Evolutionary conservation across 2,329 filamentous ascomycete genomes (phyloP).

Genomic region (Fusarium floridanum): DNA sequence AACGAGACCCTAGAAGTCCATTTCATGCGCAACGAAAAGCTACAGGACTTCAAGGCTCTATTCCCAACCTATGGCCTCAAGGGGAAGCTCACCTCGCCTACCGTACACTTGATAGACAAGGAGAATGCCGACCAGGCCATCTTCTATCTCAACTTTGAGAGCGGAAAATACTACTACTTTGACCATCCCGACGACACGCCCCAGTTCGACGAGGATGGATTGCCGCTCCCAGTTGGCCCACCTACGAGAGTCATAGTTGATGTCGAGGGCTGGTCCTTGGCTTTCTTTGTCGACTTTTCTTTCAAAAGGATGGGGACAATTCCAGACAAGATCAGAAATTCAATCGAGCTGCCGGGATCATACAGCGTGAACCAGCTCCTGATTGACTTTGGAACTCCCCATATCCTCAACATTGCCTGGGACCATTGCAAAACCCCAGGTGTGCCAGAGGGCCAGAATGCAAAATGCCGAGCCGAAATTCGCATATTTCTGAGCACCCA

Average conservation of each 20-base stretch:
- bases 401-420: background rate
- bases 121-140: background rate
- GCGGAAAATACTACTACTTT: too few species aligned
- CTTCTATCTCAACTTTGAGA: too few species aligned
- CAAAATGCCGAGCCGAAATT: background rate
- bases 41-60: background rate
- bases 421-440: background rate
- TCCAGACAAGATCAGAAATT: background rate
- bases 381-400: background rate
- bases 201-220: background rate
- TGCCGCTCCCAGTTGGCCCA: background rate
- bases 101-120: background rate
- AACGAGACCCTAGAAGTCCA: background rate
- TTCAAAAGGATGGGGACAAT: background rate
- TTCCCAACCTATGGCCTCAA: background rate
- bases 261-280: background rate
- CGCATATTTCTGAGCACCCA: background rate
- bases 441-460: background rate
- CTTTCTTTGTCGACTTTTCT: background rate
- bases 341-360: background rate
- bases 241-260: background rate
- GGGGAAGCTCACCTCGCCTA: background rate
- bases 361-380: slow-evolving; percentile 2
- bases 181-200: too few species aligned
- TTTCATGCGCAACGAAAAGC: background rate